These are phyloP conservation scores for Taphrina flavorubra DNA, from an alignment of 1,139 yeast species.

Conservation along the genomic window DNA sequence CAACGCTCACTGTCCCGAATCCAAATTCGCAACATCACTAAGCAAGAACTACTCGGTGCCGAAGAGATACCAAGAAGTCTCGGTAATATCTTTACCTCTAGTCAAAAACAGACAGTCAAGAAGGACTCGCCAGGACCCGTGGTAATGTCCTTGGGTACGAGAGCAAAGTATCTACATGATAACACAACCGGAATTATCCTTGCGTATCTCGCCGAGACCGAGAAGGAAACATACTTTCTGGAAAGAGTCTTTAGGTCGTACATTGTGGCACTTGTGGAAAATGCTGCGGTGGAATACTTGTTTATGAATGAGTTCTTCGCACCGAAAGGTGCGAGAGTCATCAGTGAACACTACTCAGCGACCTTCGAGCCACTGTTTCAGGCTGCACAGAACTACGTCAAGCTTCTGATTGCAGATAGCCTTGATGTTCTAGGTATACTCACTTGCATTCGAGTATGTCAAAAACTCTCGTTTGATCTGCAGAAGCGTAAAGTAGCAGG, in stretches of 20 bases:
- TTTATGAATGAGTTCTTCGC: conserved; percentile 76
- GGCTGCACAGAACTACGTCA: conserved; percentile 61
- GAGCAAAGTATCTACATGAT: conserved; percentile 42
- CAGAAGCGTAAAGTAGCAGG: conserved; percentile 73
- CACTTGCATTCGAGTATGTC: conserved; percentile 75
- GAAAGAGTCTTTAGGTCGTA: conserved; percentile 59
- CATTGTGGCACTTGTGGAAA: conserved; percentile 75
- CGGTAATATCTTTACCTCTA: conserved; percentile 30
- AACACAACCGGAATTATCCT: conserved; percentile 29
- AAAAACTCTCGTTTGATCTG: conserved; percentile 65
- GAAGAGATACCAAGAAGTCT: conserved; percentile 44
- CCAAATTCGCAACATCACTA: conserved; percentile 61
- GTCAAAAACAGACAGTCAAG: conserved; percentile 13
- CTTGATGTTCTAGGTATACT: conserved; percentile 80
- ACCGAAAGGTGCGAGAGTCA: conserved; percentile 50
- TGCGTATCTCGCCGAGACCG: conserved; percentile 61
- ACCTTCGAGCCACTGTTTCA: conserved; percentile 62
- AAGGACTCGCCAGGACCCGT: conserved; percentile 13
- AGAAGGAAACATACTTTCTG: conserved; percentile 63
- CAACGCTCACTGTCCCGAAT: conserved; percentile 73
- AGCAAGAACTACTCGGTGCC: conserved; percentile 60
- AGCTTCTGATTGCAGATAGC: conserved; percentile 58
- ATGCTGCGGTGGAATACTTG: conserved; percentile 75
- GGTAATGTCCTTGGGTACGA: conserved; percentile 30
- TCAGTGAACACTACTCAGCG: conserved; percentile 57